Evolutionary conservation across 2,329 filamentous ascomycete genomes (phyloP).

Genomic region (Didymella exigua): DNA sequence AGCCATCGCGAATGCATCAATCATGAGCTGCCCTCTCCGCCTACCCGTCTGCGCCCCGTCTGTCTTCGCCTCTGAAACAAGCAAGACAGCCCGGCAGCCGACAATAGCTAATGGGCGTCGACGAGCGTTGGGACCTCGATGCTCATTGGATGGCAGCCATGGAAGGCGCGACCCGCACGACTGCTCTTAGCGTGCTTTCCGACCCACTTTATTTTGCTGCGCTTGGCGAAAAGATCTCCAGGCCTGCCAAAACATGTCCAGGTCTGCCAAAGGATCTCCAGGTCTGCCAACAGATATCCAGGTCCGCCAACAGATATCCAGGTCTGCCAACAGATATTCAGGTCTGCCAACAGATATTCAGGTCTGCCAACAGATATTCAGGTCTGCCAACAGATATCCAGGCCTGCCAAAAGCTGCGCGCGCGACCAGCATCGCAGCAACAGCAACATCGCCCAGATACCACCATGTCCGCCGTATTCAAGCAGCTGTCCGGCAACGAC

Average conservation of each 20-base stretch:
- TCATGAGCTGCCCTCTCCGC: background rate
- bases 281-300: no score
- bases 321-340: no score
- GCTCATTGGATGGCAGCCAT: conserved; percentile 31
- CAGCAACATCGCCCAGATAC: conserved; percentile 18
- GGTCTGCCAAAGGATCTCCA: no score
- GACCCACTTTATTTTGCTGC: conserved; percentile 10
- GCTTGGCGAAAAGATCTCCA: conserved; percentile 37
- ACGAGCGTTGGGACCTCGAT: conserved; percentile 15
- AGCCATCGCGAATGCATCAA: conserved; percentile 2
- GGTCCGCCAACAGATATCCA: no score
- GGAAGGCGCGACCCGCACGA: conserved; percentile 31
- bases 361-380: no score
- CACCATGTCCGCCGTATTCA: conserved; percentile 63
- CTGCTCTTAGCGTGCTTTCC: background rate
- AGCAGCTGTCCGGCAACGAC: conserved; percentile 55
- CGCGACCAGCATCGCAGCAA: conserved; percentile 14
- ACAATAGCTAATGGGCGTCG: conserved; percentile 16
- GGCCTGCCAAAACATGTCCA: conserved; percentile 28
- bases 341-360: no score
- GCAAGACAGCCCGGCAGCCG: conserved; percentile 3
- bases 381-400: conserved; percentile 37
- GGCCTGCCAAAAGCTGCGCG: conserved; percentile 25
- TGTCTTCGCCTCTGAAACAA: conserved; percentile 8
- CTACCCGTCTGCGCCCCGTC: conserved; percentile 4